phyloP scores from a whole-genome alignment of 371 early-diverging fungal species.

The Synchytrium microbalum region DNA sequence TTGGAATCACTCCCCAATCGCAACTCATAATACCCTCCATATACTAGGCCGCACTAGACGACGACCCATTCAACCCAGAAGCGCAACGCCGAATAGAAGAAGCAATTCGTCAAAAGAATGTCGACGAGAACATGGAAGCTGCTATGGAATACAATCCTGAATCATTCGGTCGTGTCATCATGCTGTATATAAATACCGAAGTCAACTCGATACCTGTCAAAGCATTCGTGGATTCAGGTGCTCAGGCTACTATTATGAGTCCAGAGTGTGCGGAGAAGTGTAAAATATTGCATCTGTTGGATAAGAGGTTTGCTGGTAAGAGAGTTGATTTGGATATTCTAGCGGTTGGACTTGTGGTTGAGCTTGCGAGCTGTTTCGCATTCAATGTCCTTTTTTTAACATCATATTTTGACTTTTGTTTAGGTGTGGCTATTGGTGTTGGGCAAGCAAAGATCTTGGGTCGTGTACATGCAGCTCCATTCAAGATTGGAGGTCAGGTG shows the following conservation, averaged over 20 bases:
- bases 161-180: conserved; percentile 65
- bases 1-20: too few relatives aligned
- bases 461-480: conserved; percentile 80
- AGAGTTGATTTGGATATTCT: too few relatives aligned
- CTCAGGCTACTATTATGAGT: conserved; percentile 89
- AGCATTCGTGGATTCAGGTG: conserved; percentile 96
- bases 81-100: conserved; percentile 88
- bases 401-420: neutral
- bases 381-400: neutral
- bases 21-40: too few relatives aligned
- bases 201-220: conserved; percentile 74
- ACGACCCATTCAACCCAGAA: conserved; percentile 84
- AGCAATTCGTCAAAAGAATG: conserved; percentile 76
- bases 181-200: conserved; percentile 5
- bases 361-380: neutral
- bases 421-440: conserved; percentile 77
- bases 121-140: conserved; percentile 73
- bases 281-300: conserved; percentile 75
- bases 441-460: conserved; percentile 93
- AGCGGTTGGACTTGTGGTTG: neutral
- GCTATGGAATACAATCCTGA: conserved; percentile 96
- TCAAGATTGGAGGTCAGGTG: conserved; percentile 64
- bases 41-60: conserved; percentile 27
- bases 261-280: conserved; percentile 78
- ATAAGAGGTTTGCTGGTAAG: conserved; percentile 83